Base-by-base conservation (phyloP, 371 early-diverging fungal genomes). In the Batrachochytrium dendrobatidis region DNA sequence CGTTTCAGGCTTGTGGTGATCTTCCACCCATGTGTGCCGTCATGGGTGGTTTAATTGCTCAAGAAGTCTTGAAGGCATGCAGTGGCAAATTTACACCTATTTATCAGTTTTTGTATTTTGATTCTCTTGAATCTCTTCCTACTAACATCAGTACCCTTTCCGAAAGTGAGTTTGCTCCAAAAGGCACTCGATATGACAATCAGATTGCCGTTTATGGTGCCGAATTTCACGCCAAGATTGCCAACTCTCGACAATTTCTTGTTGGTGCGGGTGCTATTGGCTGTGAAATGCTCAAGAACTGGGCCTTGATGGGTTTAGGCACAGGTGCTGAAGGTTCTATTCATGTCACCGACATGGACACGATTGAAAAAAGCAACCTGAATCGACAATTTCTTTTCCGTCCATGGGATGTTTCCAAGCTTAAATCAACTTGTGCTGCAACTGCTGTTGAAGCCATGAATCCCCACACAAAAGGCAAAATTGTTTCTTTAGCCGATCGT, bases 261-360 rank as follows among this genome's bases (percentile, higher is more conserved):
- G 99, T 99, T 34, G 99, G 99, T 52, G 90, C 99, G 45, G 99
- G 99, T 51, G 99, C 99, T 6, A 99, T 99, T 72, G 99, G 99
- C 53, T 99, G 99, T 79, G 99, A 99, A 76, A 98, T 99, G 94
- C 82, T 99, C 52, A 99, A 99, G 83, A 99, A 99, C 77, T 95
- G 98, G 91, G 68, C 75, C 28, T 89, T 99, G 94, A 92, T 98
- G 85, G 99, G 99, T 48, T 74, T 99, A 45, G 98, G 94, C 28
- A 76, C 86, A 8, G 94, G 94, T 32, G 81, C 84, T 34, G 72
- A 87, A 17, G 98, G 98, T 22, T 74, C 75, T 28, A 81, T 99
- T 45, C 79, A 83, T 62, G 81, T 99, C 46, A 99, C 99, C 15
- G 99, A 99, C 74, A 99, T 99, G 99, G 99, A 99, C 76, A 91